Conservation (phyloP, 164 flowering plant genomes). For the Akebia trifoliata region DNA sequence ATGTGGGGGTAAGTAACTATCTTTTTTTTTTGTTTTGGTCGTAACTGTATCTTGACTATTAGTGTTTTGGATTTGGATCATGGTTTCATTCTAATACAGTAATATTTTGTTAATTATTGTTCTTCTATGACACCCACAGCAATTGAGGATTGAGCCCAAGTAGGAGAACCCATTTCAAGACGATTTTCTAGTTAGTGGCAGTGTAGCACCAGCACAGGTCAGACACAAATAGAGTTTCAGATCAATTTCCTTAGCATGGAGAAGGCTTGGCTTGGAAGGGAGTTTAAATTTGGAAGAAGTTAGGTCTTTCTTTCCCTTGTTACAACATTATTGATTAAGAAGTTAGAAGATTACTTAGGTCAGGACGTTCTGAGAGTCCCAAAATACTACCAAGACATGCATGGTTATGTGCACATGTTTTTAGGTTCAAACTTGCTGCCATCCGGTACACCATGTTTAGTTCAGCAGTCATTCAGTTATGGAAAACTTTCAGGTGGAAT, state of each 20-base stretch:
- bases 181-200: neutral
- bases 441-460: too few species aligned
- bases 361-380: too few species aligned
- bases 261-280: neutral
- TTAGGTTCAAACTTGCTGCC: too few species aligned
- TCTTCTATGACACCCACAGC: constrained; percentile 9
- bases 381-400: too few species aligned
- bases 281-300: too few species aligned
- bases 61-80: neutral
- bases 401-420: too few species aligned
- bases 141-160: constrained; percentile 18
- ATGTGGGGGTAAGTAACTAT: constrained; percentile 37
- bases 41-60: neutral
- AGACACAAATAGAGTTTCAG: neutral
- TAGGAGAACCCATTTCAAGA: constrained; percentile 9
- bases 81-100: too few species aligned
- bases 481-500: too few species aligned
- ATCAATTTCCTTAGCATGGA: neutral
- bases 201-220: constrained; percentile 1
- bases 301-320: too few species aligned
- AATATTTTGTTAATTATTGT: neutral
- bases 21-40: neutral
- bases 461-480: too few species aligned
- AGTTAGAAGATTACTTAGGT: too few species aligned
- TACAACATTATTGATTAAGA: too few species aligned